Evolutionary conservation across 2,329 filamentous ascomycete genomes (phyloP).

Genomic region (Xylaria sp.): DNA sequence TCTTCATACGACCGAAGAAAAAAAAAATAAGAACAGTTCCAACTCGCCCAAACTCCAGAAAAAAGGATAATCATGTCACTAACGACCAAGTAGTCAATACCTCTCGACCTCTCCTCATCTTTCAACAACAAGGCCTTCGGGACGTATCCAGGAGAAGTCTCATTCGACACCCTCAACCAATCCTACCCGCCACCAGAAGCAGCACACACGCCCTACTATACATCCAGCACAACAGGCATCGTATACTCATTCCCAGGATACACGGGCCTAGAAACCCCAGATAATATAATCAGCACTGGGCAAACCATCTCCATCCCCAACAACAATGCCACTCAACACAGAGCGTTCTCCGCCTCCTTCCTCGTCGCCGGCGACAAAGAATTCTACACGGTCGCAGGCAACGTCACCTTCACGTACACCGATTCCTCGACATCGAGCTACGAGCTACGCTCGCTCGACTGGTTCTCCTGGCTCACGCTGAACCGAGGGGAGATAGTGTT

Average conservation of each 20-base stretch:
- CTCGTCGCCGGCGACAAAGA: slow-evolving; percentile 50
- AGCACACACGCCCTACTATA: slow-evolving; percentile 43
- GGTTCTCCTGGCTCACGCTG: slow-evolving; percentile 52
- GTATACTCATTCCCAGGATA: slow-evolving; percentile 51
- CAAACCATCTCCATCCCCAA: slow-evolving; percentile 46
- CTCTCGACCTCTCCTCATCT: slow-evolving; percentile 42
- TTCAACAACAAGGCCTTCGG: slow-evolving; percentile 58
- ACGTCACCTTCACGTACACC: slow-evolving; percentile 49
- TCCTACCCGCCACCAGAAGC: slow-evolving; percentile 48
- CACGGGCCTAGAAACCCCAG: slow-evolving; percentile 39
- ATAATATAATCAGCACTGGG: slow-evolving; percentile 52
- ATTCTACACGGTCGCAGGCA: slow-evolving; percentile 46
- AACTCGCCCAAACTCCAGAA: too few species aligned
- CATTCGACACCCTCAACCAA: slow-evolving; percentile 50
- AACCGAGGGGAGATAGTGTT: slow-evolving; percentile 53
- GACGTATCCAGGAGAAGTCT: slow-evolving; percentile 49
- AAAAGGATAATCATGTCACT: neutral
- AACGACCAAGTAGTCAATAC: slow-evolving; percentile 36
- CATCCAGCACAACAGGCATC: slow-evolving; percentile 48
- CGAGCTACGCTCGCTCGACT: slow-evolving; percentile 52
- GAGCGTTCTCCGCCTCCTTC: slow-evolving; percentile 50
- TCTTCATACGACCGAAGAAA: neutral
- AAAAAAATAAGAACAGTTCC: too few species aligned
- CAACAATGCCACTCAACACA: neutral
- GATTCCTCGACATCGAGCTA: slow-evolving; percentile 48